A percentile compares a stretch with the other conserved stretches of the same genome.
Evolutionary conservation across 495 filamentous ascomycete genomes (phyloP).

Genomic region (Penicillium cosmopolitanum): DNA sequence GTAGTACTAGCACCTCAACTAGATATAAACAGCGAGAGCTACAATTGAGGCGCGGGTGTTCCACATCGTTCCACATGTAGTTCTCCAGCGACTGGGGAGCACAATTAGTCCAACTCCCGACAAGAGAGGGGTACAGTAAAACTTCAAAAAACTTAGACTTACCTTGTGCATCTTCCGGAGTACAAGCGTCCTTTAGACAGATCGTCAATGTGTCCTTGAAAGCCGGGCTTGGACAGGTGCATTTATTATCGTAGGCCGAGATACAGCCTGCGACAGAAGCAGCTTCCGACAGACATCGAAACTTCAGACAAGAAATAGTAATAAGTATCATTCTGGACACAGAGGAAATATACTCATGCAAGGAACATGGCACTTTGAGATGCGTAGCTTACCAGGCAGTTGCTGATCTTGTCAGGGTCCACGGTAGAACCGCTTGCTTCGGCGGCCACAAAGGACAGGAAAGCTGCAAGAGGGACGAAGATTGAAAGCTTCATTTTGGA

Average conservation of each 20-base stretch:
- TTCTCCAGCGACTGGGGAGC: conserved; percentile 15
- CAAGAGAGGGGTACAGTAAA: too few species aligned
- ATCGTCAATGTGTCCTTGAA: conserved; percentile 23
- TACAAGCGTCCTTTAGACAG: conserved; percentile 25
- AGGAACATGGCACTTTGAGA: not conserved
- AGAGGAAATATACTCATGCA: not conserved
- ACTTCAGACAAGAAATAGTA: conserved; percentile 8
- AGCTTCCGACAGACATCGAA: conserved; percentile 21
- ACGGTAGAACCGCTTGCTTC: conserved; percentile 6
- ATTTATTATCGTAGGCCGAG: conserved; percentile 17
- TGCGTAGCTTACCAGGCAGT: conserved; percentile 21
- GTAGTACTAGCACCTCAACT: not conserved
- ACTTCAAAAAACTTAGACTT: not conserved
- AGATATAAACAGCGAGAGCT: too few species aligned
- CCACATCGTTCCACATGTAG: conserved; percentile 26
- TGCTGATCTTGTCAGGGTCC: conserved; percentile 14
- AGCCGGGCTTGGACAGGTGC: conserved; percentile 25
- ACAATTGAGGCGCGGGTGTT: not conserved
- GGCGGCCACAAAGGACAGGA: conserved; percentile 27
- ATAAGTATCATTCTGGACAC: not conserved
- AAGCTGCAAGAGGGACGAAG: conserved; percentile 28
- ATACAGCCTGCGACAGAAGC: conserved; percentile 24
- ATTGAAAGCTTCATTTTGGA: conserved; percentile 34
- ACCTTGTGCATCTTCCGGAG: conserved; percentile 20
- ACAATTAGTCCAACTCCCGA: not conserved